phyloP scores from a whole-genome alignment of 2,329 filamentous ascomycete species.

The Aspergillus neoniger region DNA sequence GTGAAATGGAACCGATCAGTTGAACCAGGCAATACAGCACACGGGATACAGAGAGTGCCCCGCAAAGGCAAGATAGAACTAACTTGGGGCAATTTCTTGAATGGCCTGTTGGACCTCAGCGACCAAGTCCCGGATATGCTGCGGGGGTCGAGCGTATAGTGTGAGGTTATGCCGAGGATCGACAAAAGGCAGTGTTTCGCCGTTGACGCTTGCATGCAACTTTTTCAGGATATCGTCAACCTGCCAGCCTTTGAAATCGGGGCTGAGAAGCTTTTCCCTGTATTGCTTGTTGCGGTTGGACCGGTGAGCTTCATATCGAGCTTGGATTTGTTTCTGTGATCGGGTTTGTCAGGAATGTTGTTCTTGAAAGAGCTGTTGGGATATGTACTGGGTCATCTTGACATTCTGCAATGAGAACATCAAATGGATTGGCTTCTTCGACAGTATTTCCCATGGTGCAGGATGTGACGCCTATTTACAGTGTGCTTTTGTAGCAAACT shows the following conservation, averaged over 20 bases:
- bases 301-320: conserved; percentile 73
- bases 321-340: conserved; percentile 57
- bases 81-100: conserved; percentile 67
- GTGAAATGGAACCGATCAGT: neutral
- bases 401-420: conserved; percentile 69
- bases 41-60: neutral
- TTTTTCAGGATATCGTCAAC: conserved; percentile 75
- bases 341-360: neutral
- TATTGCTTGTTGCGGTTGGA: conserved; percentile 74
- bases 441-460: conserved; percentile 9
- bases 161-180: conserved; percentile 82
- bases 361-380: neutral
- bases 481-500: neutral
- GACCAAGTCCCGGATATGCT: conserved; percentile 68
- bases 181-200: conserved; percentile 59
- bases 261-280: conserved; percentile 68
- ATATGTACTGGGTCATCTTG: conserved; percentile 64
- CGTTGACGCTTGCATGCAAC: conserved; percentile 50
- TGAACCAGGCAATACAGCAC: too few species aligned
- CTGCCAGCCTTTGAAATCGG: conserved; percentile 68
- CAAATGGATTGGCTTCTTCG: conserved; percentile 66
- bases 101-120: conserved; percentile 68
- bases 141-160: conserved; percentile 82
- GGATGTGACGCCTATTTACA: neutral
- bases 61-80: conserved; percentile 34